phyloP scores from a whole-genome alignment of 352 stramenopile species.

The Bremia lactucae region DNA sequence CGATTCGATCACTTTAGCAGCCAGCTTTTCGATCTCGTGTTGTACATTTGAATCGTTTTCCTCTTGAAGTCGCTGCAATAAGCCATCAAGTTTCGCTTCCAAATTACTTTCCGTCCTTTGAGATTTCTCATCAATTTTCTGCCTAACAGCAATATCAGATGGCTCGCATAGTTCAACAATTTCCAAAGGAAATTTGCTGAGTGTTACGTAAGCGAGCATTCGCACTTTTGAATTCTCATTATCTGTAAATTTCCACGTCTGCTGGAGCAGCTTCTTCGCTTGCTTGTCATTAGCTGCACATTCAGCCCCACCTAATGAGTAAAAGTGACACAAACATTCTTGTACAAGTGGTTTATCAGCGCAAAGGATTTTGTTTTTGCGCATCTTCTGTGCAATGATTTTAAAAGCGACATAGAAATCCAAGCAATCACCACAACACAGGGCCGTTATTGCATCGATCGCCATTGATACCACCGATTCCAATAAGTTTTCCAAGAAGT shows the following conservation, averaged over 20 bases:
- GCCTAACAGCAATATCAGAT: background rate
- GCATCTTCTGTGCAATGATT: slow-evolving; percentile 56
- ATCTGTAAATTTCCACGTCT: slow-evolving; percentile 42
- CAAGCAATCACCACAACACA: slow-evolving; percentile 54
- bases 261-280: slow-evolving; percentile 27
- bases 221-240: slow-evolving; percentile 27
- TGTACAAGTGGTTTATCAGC: slow-evolving; percentile 37
- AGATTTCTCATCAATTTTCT: slow-evolving; percentile 19
- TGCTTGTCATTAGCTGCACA: slow-evolving; percentile 34
- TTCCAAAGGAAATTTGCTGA: slow-evolving; percentile 37
- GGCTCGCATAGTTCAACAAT: slow-evolving; percentile 29
- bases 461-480: slow-evolving; percentile 53
- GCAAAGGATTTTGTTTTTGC: slow-evolving; percentile 51
- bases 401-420: slow-evolving; percentile 73
- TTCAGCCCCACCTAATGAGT: slow-evolving; percentile 30
- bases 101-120: slow-evolving; percentile 31
- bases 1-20: slow-evolving; percentile 27
- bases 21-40: slow-evolving; percentile 25
- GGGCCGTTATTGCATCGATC: slow-evolving; percentile 39
- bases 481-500: slow-evolving; percentile 36
- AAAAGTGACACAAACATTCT: slow-evolving; percentile 45
- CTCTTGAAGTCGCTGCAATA: slow-evolving; percentile 25
- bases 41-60: slow-evolving; percentile 30
- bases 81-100: slow-evolving; percentile 35
- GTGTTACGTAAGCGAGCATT: slow-evolving; percentile 25